Base-by-base conservation (phyloP, 1,284 basidiomycete genomes). In the Paramarasmius palmivorus region DNA sequence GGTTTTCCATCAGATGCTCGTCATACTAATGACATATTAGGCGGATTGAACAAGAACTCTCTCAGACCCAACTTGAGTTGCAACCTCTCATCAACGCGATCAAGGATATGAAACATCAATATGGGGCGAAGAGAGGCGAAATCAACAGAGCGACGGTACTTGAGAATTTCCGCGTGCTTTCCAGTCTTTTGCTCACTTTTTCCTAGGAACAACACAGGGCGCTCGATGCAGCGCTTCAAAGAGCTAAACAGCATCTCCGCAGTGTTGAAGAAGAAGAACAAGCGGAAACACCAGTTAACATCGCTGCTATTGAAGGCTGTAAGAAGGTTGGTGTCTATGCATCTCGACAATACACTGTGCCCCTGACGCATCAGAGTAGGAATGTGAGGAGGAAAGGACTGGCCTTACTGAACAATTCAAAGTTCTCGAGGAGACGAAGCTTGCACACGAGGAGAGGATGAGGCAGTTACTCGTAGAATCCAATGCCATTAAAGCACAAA, bases 201-300 rank as follows among this genome's bases (percentile, higher is more conserved):
- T 3, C 10, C 29, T 46, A 76, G 75, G 32, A 29, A 1, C 56
- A 68, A 34, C 68, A 70, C 34, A 48, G 41, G 7, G 37, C 35
- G 4, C 62, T 67, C 2, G 57, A 69, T 20, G 50, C 62, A 1
- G 54, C 50, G 8, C 50, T 65, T 20, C 60, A 63, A 12, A 51
- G 58, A 20, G 71, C 73, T 10, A 75, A 70, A 50, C 48, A 55
- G 4, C 45, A 56, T 1, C 53, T 70, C 17, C 58, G 57, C 8
- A 63, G 60, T 26, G 50, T 78, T 19, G 68, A 74, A 46, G 61
- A 83, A 22, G 86, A 90, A 60, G 78, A 83, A 19, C 86, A 88
- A 53, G 86, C 92, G 45, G 87, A 88, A 29, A 74, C 89, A 61
- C 90, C 93, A 1, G 82, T 81, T 14, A 85, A 84, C 61, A 78